Percentiles rank a stretch among this genome's conserved stretches.
Conservation (phyloP, 768 basidiomycete genomes). For the Phallus indusiatus region DNA sequence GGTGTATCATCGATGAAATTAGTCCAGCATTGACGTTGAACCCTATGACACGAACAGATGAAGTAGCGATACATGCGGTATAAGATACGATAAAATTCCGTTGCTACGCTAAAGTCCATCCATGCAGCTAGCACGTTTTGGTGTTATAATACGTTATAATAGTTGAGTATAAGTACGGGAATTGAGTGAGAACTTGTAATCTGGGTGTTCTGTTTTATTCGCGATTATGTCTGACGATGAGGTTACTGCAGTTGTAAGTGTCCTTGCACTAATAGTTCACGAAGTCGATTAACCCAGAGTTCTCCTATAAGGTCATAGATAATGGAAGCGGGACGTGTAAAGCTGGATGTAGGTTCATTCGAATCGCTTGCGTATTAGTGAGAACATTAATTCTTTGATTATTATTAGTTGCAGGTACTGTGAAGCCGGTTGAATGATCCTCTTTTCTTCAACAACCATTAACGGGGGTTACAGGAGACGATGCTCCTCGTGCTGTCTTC, state of each 20-base stretch:
- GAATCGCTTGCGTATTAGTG: neutral
- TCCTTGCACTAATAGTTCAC: neutral
- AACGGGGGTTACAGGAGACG: constrained; percentile 5
- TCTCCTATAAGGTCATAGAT: constrained; percentile 10
- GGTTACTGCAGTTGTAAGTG: neutral
- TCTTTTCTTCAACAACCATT: neutral
- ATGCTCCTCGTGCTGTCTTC: constrained; percentile 12
- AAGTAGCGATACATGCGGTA: too few species aligned
- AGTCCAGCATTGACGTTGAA: too few species aligned
- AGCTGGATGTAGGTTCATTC: constrained; percentile 9
- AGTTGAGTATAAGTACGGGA: neutral
- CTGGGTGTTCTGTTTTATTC: neutral
- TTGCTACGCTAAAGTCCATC: too few species aligned
- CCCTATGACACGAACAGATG: too few species aligned
- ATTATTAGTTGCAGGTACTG: constrained; percentile 4
- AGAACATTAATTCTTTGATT: neutral
- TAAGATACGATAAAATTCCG: too few species aligned
- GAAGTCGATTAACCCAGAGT: neutral
- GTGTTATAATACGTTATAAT: too few species aligned
- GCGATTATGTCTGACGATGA: neutral
- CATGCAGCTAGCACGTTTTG: too few species aligned
- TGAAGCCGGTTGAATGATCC: neutral
- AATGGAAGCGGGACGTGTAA: constrained; percentile 14
- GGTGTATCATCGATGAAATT: too few species aligned
- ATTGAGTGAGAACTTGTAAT: neutral